Base-by-base conservation (phyloP, 148 eudicot species). In the Selenicereus undatus region DNA sequence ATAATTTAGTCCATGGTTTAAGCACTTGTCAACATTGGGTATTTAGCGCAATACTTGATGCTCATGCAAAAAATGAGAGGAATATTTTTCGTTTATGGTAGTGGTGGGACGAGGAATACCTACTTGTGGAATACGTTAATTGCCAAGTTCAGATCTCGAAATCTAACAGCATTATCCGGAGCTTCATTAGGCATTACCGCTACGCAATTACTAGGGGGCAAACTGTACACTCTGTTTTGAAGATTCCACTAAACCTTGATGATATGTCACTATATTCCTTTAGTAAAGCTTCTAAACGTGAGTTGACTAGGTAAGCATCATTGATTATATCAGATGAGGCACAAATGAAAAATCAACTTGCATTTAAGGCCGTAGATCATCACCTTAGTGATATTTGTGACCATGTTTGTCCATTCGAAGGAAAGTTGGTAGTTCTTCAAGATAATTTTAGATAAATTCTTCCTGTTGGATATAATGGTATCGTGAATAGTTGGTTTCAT, bases 71-170 rank as follows among this genome's bases (percentile, higher is more conserved):
- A 1, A 0, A 4, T 26, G 13, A 39, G 42, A 0, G 3, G 73
- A 1, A 18, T 42, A 9, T 64, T 77, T n/a, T 77, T 77, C 9
- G 52, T 62, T 0, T 43, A 35, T 39, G 56, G 80, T 0, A 64
- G 66, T 77, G 73, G 74, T 10, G 80, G 73, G 14, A 78, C 36
- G 12, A 24, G 60, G 8, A 66, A 78, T 13, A 78, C 73, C 7
- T 68, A 78, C 27, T 22, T 78, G 0, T 66, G 74, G 80, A 78
- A 62, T 6, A 78, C 80, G 0, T 66, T 78, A 27, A 78, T 78
- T 2, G 18, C 11, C 13, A 71, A 32, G 14, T 24, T 35, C 0
- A 71, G 74, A 35, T 71, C 43, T 13, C 21, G 32, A 12, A 32
- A 32, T 8, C 4, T 29, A 35, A 71, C 32, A 7, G 74, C 32